A percentile compares a stretch with the other conserved stretches of the same genome.
phyloP scores from a whole-genome alignment of 2,329 filamentous ascomycete species.

The Penicillium polonicum region DNA sequence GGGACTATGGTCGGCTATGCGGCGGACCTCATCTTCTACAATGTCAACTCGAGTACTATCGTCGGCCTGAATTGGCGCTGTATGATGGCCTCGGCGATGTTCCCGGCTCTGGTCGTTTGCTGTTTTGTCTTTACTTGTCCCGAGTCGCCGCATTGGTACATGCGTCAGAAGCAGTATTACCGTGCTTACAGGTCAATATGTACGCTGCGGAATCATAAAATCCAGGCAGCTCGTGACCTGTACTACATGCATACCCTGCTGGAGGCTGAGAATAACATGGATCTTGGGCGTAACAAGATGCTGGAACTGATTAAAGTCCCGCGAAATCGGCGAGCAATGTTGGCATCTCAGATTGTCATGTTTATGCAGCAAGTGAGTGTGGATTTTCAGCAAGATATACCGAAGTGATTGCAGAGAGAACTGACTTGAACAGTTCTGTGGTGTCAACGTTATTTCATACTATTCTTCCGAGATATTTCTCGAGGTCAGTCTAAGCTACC shows the following conservation, averaged over 20 bases:
- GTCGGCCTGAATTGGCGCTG: constrained; percentile 64
- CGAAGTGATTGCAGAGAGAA: not conserved
- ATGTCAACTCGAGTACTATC: constrained; percentile 54
- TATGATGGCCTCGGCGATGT: constrained; percentile 67
- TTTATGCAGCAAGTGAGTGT: constrained; percentile 60
- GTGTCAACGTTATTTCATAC: constrained; percentile 57
- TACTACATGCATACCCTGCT: constrained; percentile 56
- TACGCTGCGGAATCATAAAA: constrained; percentile 43
- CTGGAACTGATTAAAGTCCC: constrained; percentile 60
- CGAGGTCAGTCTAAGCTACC: not conserved
- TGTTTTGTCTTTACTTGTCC: constrained; percentile 64
- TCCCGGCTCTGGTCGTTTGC: constrained; percentile 60
- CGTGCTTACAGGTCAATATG: constrained; percentile 46
- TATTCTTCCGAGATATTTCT: constrained; percentile 63
- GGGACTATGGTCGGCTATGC: constrained; percentile 58
- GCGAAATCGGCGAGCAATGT: constrained; percentile 61
- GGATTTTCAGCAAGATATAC: not conserved
- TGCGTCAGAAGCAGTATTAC: constrained; percentile 44
- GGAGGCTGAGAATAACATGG: constrained; percentile 58
- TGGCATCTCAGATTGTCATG: constrained; percentile 64
- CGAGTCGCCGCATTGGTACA: constrained; percentile 51
- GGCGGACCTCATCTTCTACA: constrained; percentile 61
- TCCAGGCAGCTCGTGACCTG: constrained; percentile 47
- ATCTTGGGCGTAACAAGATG: constrained; percentile 51
- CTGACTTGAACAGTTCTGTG: constrained; percentile 40